Percentiles rank a stretch among this genome's conserved stretches.
Conservation (phyloP, 2,329 filamentous ascomycete species). For the Tolypocladium amazonense region DNA sequence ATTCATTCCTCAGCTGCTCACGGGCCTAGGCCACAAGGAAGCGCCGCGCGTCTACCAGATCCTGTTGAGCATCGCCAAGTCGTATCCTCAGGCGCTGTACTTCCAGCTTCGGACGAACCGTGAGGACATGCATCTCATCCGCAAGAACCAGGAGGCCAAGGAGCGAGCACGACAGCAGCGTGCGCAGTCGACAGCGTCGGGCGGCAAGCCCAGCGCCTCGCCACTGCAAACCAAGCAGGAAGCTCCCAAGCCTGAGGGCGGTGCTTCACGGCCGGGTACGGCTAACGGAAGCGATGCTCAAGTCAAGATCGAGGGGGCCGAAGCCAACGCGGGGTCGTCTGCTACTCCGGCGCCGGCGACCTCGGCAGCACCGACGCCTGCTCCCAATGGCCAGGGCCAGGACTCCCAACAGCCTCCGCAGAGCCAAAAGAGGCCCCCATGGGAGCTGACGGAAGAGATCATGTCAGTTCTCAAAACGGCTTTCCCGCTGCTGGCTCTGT, state of each 20-base stretch:
- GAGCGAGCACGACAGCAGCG: slow-evolving; percentile 47
- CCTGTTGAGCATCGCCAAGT: slow-evolving; percentile 86
- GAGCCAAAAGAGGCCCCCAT: slow-evolving; percentile 64
- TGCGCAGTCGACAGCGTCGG: slow-evolving; percentile 32
- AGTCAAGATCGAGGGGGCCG: slow-evolving; percentile 34
- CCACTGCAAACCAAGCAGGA: slow-evolving; percentile 45
- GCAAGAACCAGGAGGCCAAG: slow-evolving; percentile 75
- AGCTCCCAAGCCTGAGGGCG: slow-evolving; percentile 23
- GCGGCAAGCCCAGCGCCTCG: slow-evolving; percentile 33
- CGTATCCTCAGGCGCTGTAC: slow-evolving; percentile 90
- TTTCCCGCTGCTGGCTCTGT: slow-evolving; percentile 87
- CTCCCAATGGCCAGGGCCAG: slow-evolving; percentile 9
- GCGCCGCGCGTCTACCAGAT: slow-evolving; percentile 78
- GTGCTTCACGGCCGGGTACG: slow-evolving; percentile 37
- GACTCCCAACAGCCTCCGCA: slow-evolving; percentile 13
- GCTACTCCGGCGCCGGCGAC: slow-evolving; percentile 15
- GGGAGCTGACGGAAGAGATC: slow-evolving; percentile 94
- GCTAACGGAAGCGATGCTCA: slow-evolving; percentile 35
- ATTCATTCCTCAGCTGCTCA: slow-evolving; percentile 92
- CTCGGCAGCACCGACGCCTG: slow-evolving; percentile 10
- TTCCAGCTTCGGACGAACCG: slow-evolving; percentile 88
- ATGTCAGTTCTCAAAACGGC: slow-evolving; percentile 93
- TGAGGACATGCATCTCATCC: slow-evolving; percentile 87
- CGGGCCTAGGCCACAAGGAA: slow-evolving; percentile 84
- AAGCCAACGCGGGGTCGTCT: slow-evolving; percentile 16